Base-by-base conservation (phyloP, 2,329 filamentous ascomycete species). In the Venturia nashicola region DNA sequence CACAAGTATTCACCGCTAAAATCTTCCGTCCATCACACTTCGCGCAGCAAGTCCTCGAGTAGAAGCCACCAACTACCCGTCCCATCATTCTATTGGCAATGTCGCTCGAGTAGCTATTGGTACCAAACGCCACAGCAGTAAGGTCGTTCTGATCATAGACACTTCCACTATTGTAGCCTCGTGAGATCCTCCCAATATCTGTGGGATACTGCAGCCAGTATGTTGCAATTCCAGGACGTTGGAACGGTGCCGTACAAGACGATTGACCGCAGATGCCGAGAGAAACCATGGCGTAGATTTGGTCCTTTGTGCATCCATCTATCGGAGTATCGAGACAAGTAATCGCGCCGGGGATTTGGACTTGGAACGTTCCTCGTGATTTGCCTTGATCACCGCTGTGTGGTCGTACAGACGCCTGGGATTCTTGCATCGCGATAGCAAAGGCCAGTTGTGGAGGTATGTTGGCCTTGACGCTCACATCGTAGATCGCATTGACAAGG, bases 61-160 rank as follows among this genome's bases (percentile, higher is more conserved):
- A 57, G 32, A 57, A 57, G 5, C 51, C 51, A 14, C 27, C 32
- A 18, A 57, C 14, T 3, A 57, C 51, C 27, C 27, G 27, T 3
- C 51, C 51, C 51, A 57, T 57, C 51, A 57, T 57, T 32, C 51
- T 39, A 36, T 57, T 57, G 18, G 32, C 14, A 57, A 57, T 57
- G 6, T 57, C 51, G 32, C 51, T 57, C 14, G 51, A 57, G 23
- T 57, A 57, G 32, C 51, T 57, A 36, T 57, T 57, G 27, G 51
- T 57, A 18, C 51, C 51, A 18, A 18, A 9, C n/a, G 27, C 27
- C 14, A 57, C 51, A 57, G 23, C 32, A 39, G 51, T 57, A 18
- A 57, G 51, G 18, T 57, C 32, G 8, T 36, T 57, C 32, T 36
- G 18, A 57, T 57, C 51, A 57, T 57, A 57, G 18, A 57, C 51